A percentile compares a stretch with the other conserved stretches of the same genome.
These are phyloP conservation scores for Rhododendron mucronatum DNA, from an alignment of 148 eudicot genomes.

Conservation along the genomic window DNA sequence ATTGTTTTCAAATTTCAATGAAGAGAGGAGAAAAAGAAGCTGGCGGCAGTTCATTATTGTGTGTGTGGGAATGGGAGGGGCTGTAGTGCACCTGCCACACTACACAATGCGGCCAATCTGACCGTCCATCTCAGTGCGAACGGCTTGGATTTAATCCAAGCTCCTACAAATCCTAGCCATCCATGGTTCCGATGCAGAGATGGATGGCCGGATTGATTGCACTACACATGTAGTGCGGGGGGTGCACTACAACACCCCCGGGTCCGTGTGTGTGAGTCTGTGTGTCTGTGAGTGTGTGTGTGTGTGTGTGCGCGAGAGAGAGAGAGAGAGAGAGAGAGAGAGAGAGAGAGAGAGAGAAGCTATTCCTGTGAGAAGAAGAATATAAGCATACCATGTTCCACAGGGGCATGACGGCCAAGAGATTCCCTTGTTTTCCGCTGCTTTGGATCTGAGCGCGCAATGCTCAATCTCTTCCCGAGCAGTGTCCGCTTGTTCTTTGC, in stretches of 20 bases:
- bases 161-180: no score
- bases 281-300: background rate
- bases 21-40: background rate
- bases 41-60: background rate
- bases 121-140: no score
- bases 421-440: constrained; percentile 40
- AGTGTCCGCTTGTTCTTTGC: constrained; percentile 63
- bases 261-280: background rate
- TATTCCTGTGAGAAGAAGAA: background rate
- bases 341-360: background rate
- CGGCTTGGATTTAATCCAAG: no score
- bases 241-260: no score
- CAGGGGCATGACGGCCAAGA: constrained; percentile 23
- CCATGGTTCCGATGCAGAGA: no score
- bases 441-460: constrained; percentile 80
- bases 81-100: no score
- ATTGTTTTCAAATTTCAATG: background rate
- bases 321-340: background rate
- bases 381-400: constrained; percentile 30
- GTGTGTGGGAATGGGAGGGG: background rate
- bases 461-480: constrained; percentile 59
- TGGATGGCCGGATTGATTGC: no score
- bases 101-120: no score
- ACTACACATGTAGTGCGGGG: no score
- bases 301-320: background rate